A percentile compares a stretch with the other conserved stretches of the same genome.
Conservation (phyloP, 768 basidiomycete genomes). For the Psilocybe tampanensis region DNA sequence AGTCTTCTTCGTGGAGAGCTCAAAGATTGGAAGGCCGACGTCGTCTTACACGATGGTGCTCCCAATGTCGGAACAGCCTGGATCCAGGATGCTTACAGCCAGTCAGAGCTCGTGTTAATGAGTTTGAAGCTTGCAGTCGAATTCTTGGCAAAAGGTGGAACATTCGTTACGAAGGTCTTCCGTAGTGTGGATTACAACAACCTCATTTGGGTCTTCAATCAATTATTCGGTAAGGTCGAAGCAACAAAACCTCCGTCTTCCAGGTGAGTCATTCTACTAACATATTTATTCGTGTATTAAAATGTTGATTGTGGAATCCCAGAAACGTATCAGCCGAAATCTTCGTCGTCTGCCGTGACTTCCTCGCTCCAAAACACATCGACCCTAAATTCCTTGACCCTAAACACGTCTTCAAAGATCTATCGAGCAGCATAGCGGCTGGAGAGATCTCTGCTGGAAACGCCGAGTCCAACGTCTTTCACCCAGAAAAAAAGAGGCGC, state of each 20-base stretch:
- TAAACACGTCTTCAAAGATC: slow-evolving; percentile 96
- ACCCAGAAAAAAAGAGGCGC: slow-evolving; percentile 94
- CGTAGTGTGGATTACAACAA: slow-evolving; percentile 98
- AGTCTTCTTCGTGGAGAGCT: slow-evolving; percentile 83
- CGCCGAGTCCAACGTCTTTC: slow-evolving; percentile 88
- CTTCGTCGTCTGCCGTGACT: slow-evolving; percentile 97
- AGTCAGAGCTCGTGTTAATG: slow-evolving; percentile 96
- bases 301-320: slow-evolving; percentile 4
- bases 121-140: slow-evolving; percentile 94
- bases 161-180: slow-evolving; percentile 98
- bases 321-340: slow-evolving; percentile 99
- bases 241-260: slow-evolving; percentile 99
- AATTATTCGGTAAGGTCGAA: slow-evolving; percentile 94
- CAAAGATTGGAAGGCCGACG: slow-evolving; percentile 99
- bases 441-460: slow-evolving; percentile 64
- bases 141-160: slow-evolving; percentile 90
- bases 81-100: slow-evolving; percentile 98
- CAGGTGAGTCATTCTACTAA: slow-evolving; percentile 50
- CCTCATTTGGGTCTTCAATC: slow-evolving; percentile 98
- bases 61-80: slow-evolving; percentile 99
- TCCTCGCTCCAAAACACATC: slow-evolving; percentile 91
- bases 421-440: slow-evolving; percentile 48
- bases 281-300: background rate
- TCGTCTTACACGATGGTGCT: slow-evolving; percentile 98
- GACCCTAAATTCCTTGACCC: slow-evolving; percentile 99